These are phyloP conservation scores for Metarhizium brunneum DNA, from an alignment of 2,329 filamentous ascomycete species.

Conservation along the genomic window DNA sequence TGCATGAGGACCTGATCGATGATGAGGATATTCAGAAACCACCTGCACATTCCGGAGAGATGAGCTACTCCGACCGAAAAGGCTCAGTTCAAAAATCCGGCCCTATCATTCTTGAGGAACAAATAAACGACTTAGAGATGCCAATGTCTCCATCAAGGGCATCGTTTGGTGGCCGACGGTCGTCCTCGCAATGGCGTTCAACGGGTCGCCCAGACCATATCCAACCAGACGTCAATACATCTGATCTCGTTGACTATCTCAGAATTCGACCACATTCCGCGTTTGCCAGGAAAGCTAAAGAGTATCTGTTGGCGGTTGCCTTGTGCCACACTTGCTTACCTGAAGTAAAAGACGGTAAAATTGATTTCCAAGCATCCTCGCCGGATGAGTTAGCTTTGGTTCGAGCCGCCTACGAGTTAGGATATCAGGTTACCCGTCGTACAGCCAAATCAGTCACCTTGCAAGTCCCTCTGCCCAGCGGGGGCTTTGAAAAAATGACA, in stretches of 20 bases:
- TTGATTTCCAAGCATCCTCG: constrained; percentile 81
- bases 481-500: constrained; percentile 40
- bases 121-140: constrained; percentile 11
- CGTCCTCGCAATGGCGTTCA: constrained; percentile 41
- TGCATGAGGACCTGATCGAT: constrained; percentile 62
- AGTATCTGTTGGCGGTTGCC: constrained; percentile 77
- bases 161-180: constrained; percentile 29
- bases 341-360: constrained; percentile 59
- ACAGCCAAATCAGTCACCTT: constrained; percentile 60
- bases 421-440: constrained; percentile 66
- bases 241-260: constrained; percentile 71
- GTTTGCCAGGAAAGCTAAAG: constrained; percentile 69
- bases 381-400: constrained; percentile 86
- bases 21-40: constrained; percentile 9
- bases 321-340: constrained; percentile 88
- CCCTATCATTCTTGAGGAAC: constrained; percentile 22
- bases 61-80: constrained; percentile 9
- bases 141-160: constrained; percentile 21
- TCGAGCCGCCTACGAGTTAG: constrained; percentile 74
- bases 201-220: constrained; percentile 37
- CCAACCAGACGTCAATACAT: constrained; percentile 54
- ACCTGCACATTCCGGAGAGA: constrained; percentile 3
- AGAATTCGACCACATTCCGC: constrained; percentile 62
- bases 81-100: constrained; percentile 19
- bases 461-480: constrained; percentile 28